These are phyloP conservation scores for Bertia moriformis DNA, from an alignment of 2,329 filamentous ascomycete species.

Conservation along the genomic window DNA sequence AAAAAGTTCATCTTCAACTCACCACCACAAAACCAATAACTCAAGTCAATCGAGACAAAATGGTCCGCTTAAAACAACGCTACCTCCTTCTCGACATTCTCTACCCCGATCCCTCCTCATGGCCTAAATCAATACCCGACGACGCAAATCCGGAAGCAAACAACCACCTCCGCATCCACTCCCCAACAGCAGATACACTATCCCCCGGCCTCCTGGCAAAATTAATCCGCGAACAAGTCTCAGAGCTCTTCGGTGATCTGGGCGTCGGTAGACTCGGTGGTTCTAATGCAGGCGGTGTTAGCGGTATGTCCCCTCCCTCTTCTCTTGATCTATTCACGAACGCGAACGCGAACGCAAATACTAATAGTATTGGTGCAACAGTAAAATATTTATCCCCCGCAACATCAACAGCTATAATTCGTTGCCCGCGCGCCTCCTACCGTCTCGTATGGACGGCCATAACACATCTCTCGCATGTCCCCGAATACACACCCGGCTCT, in stretches of 20 bases:
- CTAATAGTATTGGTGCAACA: slow-evolving; percentile 23
- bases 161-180: slow-evolving; percentile 49
- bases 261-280: slow-evolving; percentile 62
- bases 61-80: slow-evolving; percentile 93
- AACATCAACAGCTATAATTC: slow-evolving; percentile 88
- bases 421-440: slow-evolving; percentile 69
- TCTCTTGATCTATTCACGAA: not conserved
- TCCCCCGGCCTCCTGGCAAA: slow-evolving; percentile 50
- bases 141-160: not conserved
- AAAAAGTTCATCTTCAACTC: too few relatives aligned
- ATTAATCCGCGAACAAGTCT: slow-evolving; percentile 56
- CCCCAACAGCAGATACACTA: slow-evolving; percentile 62
- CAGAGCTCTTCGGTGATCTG: slow-evolving; percentile 73
- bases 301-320: slow-evolving; percentile 1
- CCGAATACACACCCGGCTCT: slow-evolving; percentile 9
- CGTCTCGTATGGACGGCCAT: slow-evolving; percentile 81
- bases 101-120: slow-evolving; percentile 49
- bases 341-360: slow-evolving; percentile 1
- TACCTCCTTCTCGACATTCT: slow-evolving; percentile 92
- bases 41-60: slow-evolving; percentile 18
- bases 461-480: slow-evolving; percentile 63
- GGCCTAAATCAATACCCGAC: slow-evolving; percentile 34
- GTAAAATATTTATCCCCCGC: slow-evolving; percentile 85
- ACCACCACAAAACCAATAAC: not conserved
- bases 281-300: slow-evolving; percentile 46